phyloP scores from a whole-genome alignment of 164 flowering plant species.

The Magnolia changhungtana region DNA sequence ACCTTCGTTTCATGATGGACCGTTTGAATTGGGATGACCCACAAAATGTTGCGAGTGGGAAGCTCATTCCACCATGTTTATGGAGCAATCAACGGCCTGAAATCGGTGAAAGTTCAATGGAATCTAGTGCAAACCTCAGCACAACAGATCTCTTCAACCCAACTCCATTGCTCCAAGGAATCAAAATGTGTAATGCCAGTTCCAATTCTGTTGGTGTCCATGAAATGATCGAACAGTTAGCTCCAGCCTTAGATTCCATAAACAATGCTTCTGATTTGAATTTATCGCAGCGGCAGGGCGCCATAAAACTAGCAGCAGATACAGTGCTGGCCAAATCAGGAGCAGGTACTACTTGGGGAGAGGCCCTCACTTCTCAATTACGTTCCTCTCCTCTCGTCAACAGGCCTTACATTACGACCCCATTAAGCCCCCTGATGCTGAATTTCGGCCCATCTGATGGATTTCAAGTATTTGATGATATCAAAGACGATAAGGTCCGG shows the following conservation, averaged over 20 bases:
- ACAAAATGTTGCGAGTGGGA: slow-evolving; percentile 7
- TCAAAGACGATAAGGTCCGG: slow-evolving; percentile 9
- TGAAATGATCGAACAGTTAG: slow-evolving; percentile 11
- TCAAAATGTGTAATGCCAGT: background rate
- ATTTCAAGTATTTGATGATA: slow-evolving; percentile 10
- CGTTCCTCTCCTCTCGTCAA: slow-evolving; percentile 17
- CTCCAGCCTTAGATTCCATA: slow-evolving; percentile 12
- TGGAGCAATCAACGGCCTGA: slow-evolving; percentile 35
- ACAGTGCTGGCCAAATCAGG: slow-evolving; percentile 16
- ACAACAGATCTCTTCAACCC: slow-evolving; percentile 21
- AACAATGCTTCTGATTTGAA: slow-evolving; percentile 14
- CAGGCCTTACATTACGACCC: slow-evolving; percentile 13
- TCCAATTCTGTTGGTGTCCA: slow-evolving; percentile 13
- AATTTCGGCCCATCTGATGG: slow-evolving; percentile 14
- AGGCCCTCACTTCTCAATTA: slow-evolving; percentile 7
- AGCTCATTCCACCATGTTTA: slow-evolving; percentile 8
- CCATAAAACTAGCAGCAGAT: slow-evolving; percentile 20
- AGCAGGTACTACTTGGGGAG: slow-evolving; percentile 12
- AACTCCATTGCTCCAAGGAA: slow-evolving; percentile 15
- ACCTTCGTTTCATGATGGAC: slow-evolving; percentile 31
- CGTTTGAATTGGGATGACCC: slow-evolving; percentile 39
- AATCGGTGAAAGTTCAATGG: slow-evolving; percentile 17
- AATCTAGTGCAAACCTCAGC: slow-evolving; percentile 19
- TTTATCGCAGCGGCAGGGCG: slow-evolving; percentile 14
- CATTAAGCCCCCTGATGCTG: slow-evolving; percentile 11